Conservation (phyloP, 352 stramenopile species). For the Phytophthora podocarpi region DNA sequence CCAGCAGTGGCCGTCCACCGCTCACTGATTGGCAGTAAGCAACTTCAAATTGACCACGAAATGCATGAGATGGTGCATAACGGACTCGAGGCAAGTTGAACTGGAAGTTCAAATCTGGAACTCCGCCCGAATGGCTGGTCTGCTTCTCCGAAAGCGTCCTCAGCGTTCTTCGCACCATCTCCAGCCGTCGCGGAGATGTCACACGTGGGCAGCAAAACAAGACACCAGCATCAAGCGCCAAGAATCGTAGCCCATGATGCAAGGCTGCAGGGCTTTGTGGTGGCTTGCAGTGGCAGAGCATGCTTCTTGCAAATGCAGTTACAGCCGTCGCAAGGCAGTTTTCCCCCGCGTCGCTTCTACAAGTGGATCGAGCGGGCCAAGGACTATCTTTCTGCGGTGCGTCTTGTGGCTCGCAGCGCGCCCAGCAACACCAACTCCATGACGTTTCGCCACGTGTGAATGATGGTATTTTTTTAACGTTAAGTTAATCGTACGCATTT, state of each 20-base stretch:
- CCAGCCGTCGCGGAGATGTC: constrained; percentile 5
- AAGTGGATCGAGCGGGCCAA: too few species aligned
- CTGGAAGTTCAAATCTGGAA: not conserved
- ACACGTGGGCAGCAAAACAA: constrained; percentile 1
- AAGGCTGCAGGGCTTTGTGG: not conserved
- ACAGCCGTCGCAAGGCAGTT: too few species aligned
- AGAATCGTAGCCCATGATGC: not conserved
- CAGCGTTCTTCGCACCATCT: constrained; percentile 5
- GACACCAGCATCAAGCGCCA: not conserved
- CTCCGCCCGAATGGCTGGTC: constrained; percentile 1
- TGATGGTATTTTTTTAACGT: constrained; percentile 11
- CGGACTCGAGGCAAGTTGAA: constrained; percentile 4
- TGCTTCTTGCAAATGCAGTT: too few species aligned
- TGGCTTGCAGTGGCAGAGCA: constrained; percentile 5
- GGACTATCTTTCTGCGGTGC: too few species aligned
- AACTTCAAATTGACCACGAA: too few species aligned
- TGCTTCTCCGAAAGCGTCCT: constrained; percentile 20
- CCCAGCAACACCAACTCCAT: not conserved
- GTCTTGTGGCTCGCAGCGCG: not conserved
- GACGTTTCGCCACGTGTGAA: not conserved
- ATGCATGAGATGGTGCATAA: constrained; percentile 12
- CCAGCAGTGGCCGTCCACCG: too few species aligned
- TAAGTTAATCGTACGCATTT: constrained; percentile 28
- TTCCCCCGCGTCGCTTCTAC: not conserved
- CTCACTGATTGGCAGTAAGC: too few species aligned